Percentiles rank a stretch among this genome's conserved stretches.
Evolutionary conservation across 352 stramenopile species (phyloP).

Genomic region (Globisporangium solare): DNA sequence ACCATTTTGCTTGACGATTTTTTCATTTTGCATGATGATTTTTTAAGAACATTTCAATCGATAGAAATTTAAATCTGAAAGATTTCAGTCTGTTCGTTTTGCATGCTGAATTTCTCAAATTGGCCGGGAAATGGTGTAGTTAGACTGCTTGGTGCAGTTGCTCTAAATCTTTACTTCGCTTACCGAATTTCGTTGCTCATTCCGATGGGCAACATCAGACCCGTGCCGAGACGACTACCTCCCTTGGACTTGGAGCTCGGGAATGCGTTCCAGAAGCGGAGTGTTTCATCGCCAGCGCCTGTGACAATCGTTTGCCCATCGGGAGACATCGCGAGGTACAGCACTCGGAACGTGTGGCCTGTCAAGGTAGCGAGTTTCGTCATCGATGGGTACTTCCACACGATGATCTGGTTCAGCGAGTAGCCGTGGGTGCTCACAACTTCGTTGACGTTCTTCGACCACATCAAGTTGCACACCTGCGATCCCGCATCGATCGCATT

Average conservation of each 20-base stretch:
- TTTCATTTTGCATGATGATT: no score
- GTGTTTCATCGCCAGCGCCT: slow-evolving; percentile 95
- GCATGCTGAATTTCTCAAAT: no score
- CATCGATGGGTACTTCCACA: slow-evolving; percentile 97
- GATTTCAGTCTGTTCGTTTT: no score
- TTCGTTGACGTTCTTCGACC: slow-evolving; percentile 96
- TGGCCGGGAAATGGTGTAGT: no score
- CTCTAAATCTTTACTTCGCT: slow-evolving; percentile 6
- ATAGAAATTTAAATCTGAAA: no score
- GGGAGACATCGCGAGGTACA: slow-evolving; percentile 96
- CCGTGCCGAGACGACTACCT: slow-evolving; percentile 41
- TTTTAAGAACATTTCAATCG: no score
- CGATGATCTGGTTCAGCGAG: slow-evolving; percentile 97
- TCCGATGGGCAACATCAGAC: slow-evolving; percentile 55
- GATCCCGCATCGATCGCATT: slow-evolving; percentile 94
- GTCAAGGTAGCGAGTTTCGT: slow-evolving; percentile 95
- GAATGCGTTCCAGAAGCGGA: slow-evolving; percentile 98
- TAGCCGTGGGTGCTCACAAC: slow-evolving; percentile 99
- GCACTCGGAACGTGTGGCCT: slow-evolving; percentile 93
- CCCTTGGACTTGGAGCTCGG: slow-evolving; percentile 68
- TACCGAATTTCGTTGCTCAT: slow-evolving; percentile 60
- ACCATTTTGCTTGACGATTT: neutral
- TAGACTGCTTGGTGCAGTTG: slow-evolving; percentile 1
- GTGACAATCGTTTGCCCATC: slow-evolving; percentile 97
- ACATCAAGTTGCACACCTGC: slow-evolving; percentile 97